phyloP scores from a whole-genome alignment of 495 filamentous ascomycete genomes.

The Trichoderma gamsii region DNA sequence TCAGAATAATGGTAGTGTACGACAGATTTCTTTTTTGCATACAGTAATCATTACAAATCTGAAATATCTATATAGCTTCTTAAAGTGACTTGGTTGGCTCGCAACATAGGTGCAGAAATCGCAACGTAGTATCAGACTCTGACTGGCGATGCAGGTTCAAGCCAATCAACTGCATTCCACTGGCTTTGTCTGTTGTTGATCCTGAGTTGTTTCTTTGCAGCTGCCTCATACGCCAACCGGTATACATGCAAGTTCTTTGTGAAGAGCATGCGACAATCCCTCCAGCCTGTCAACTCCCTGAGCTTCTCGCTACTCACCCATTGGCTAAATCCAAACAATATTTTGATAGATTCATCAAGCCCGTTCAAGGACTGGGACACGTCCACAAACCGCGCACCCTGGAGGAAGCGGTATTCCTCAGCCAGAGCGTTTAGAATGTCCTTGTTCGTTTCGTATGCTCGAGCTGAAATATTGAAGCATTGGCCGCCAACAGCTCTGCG shows the following conservation, averaged over 20 bases:
- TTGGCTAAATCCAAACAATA: conserved; percentile 31
- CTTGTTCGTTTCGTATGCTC: conserved; percentile 33
- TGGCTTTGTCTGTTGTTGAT: too few relatives aligned
- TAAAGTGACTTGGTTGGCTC: too few relatives aligned
- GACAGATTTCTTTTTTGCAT: too few relatives aligned
- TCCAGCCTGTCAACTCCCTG: conserved; percentile 34
- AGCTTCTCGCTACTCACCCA: conserved; percentile 41
- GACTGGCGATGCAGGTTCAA: too few relatives aligned
- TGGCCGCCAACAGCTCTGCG: conserved; percentile 26
- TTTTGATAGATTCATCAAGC: conserved; percentile 12
- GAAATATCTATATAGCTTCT: too few relatives aligned
- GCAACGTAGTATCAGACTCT: too few relatives aligned
- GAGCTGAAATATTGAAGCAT: conserved; percentile 37
- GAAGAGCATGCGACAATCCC: conserved; percentile 32
- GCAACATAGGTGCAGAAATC: too few relatives aligned
- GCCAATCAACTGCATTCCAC: too few relatives aligned
- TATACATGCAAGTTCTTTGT: conserved; percentile 32
- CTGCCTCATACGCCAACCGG: conserved; percentile 37
- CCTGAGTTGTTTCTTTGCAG: conserved; percentile 23
- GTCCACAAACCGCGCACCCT: conserved; percentile 21
- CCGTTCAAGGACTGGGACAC: neutral
- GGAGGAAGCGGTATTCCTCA: conserved; percentile 31
- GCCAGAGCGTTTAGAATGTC: conserved; percentile 31
- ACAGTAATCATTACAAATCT: too few relatives aligned
- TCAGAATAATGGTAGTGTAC: too few relatives aligned